These are phyloP conservation scores for Acorus calamus DNA, from an alignment of 106 monocot species.

Conservation along the genomic window DNA sequence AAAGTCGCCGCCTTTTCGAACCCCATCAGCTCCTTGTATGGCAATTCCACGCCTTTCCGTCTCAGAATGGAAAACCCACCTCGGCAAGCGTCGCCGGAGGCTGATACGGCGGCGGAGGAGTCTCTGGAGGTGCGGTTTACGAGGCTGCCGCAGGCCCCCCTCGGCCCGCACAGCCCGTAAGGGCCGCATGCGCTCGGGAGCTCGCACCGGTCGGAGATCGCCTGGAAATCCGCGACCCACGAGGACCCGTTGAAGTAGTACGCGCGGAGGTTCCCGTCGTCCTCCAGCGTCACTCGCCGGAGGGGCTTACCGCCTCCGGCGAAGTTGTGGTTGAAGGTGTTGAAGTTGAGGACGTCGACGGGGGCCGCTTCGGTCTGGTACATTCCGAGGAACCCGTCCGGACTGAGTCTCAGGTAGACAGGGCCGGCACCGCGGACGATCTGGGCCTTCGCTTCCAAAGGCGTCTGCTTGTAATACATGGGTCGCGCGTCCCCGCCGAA, in stretches of 20 bases:
- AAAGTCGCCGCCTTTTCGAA: conserved; percentile 23
- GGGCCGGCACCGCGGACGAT: conserved; percentile 39
- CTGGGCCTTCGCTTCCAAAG: conserved; percentile 40
- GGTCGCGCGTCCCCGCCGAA: not conserved
- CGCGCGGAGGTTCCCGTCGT: conserved; percentile 55
- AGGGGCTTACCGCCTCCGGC: not conserved
- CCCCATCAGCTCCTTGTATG: conserved; percentile 49
- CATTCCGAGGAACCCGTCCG: conserved; percentile 56
- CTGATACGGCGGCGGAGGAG: not conserved
- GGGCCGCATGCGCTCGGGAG: conserved; percentile 44
- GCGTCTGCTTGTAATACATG: conserved; percentile 70
- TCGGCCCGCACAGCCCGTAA: conserved; percentile 41
- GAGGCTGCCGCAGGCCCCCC: conserved; percentile 23
- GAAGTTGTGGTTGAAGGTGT: conserved; percentile 44
- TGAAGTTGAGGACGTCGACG: conserved; percentile 53
- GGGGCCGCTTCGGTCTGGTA: conserved; percentile 59
- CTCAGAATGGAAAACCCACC: conserved; percentile 37
- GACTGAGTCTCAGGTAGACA: conserved; percentile 44
- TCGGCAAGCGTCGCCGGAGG: conserved; percentile 33
- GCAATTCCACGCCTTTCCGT: conserved; percentile 56
- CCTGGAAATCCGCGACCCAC: conserved; percentile 33
- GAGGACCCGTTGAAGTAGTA: conserved; percentile 45
- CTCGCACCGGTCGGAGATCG: conserved; percentile 28
- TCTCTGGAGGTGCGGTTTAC: conserved; percentile 19
- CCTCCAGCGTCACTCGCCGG: conserved; percentile 68